These are phyloP conservation scores for Kodamaea lidongshanica DNA, from an alignment of 805 yeast species.

Conservation along the genomic window DNA sequence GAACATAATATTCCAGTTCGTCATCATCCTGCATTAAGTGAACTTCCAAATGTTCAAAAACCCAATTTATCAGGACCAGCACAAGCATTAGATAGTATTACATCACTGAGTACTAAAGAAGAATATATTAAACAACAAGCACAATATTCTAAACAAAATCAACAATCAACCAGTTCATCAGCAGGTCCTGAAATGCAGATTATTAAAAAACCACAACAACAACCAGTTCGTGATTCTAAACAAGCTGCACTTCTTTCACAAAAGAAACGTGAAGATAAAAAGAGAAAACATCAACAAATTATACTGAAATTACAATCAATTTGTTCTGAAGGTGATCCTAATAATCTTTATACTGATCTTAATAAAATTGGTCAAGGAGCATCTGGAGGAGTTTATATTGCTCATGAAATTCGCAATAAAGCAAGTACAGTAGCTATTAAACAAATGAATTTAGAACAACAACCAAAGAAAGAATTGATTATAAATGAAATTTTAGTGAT, in stretches of 20 bases:
- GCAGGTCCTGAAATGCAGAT: conserved; percentile 5
- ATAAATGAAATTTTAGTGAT: conserved; percentile 93
- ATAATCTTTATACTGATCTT: conserved; percentile 56
- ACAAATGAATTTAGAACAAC: conserved; percentile 91
- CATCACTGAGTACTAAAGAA: conserved; percentile 8
- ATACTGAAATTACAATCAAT: conserved; percentile 65
- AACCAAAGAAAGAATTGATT: conserved; percentile 91
- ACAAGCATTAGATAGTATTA: conserved; percentile 16
- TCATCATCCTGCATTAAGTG: conserved; percentile 1
- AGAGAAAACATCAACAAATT: conserved; percentile 63
- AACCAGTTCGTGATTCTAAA: conserved; percentile 44
- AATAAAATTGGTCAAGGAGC: conserved; percentile 97
- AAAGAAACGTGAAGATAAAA: conserved; percentile 74
- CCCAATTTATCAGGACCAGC: conserved; percentile 14
- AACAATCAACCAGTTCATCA: conserved; percentile 7
- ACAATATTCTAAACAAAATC: conserved; percentile 10
- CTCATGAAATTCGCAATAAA: conserved; percentile 50
- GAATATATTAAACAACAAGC: conserved; percentile 10
- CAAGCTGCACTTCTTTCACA: conserved; percentile 54
- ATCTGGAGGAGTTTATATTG: conserved; percentile 93
- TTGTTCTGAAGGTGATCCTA: conserved; percentile 84
- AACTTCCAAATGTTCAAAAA: conserved; percentile 11
- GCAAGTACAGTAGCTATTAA: conserved; percentile 79
- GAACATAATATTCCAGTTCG: neutral
- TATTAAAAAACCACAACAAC: conserved; percentile 17